Evolutionary conservation across 352 stramenopile species (phyloP), one percentile per base, ranked within the genome.

Genomic region (Phytopythium montanum): DNA sequence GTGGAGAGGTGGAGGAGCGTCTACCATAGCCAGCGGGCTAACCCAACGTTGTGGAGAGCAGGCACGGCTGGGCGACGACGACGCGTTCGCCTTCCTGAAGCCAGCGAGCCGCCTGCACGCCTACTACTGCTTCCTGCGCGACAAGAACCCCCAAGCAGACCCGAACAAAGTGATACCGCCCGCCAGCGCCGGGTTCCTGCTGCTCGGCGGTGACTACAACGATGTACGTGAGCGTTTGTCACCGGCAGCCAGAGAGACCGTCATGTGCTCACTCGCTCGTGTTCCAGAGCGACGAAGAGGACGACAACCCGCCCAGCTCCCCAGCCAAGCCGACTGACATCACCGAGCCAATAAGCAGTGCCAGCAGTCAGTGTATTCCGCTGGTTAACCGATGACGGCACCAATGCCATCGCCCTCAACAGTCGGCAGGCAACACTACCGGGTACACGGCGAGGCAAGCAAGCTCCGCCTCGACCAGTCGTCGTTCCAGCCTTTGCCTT

Each of bases 41-140:
- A 38, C 33, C 1, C 33, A n/a, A n/a, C 33, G 33, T 8, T 6
- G 33, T 38, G 33, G 9, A 52, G 4, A 34, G 5, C 55, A 83
- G 73, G 68, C 81, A 1, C 79, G 79, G 46, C 66, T 81, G 31
- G 58, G 62, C 28, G 46, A 53, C 46, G 73, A 72, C 46, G n/a
- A 49, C 21, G 69, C 60, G 54, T 83, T 83, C 54, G 56, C 62
- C 0, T 85, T 85, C 51, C 56, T 85, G 23, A 34, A 62, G 33
- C 25, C 64, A 2, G 62, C 60, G 21, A 67, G 78, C 29, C 42
- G 41, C 8, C 65, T 83, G 19, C 62, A 83, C 44, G 60, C 25
- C 21, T 85, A 83, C 60, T 82, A 81, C 56, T 75, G 65, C 42
- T 81, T 79, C 58, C 33, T 85, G 29, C 65, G 73, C 3, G 75